Evolutionary conservation across 192 early-diverging fungal genomes (phyloP).

Genomic region (Umbelopsis sp.): DNA sequence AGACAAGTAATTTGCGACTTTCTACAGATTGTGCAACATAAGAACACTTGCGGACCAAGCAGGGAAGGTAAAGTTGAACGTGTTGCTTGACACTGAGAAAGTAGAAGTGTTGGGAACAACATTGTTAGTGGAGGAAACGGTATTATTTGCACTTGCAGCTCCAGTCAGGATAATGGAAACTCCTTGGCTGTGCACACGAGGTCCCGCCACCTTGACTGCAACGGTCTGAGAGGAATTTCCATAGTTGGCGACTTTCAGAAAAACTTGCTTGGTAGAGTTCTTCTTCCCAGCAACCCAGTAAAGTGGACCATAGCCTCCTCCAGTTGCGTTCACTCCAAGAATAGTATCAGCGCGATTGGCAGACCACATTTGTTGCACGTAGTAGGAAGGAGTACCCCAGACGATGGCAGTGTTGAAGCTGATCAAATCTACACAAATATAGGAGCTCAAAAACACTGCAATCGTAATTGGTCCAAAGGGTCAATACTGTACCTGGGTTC

Average conservation of each 20-base stretch:
- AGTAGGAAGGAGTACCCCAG: conserved; percentile 29
- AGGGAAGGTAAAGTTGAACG: conserved; percentile 29
- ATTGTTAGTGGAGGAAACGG: conserved; percentile 17
- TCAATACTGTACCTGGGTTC: conserved; percentile 24
- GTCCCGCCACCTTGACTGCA: conserved; percentile 14
- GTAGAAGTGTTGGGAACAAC: conserved; percentile 6
- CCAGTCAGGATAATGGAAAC: conserved; percentile 18
- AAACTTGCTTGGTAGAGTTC: conserved; percentile 27
- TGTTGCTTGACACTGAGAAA: conserved; percentile 9
- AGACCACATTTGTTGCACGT: conserved; percentile 32
- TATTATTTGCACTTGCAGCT: conserved; percentile 9
- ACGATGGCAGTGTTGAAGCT: conserved; percentile 26
- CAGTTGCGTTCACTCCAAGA: conserved; percentile 28
- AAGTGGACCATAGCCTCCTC: conserved; percentile 27
- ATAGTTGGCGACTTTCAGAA: conserved; percentile 36
- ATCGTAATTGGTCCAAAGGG: background rate
- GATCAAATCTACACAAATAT: conserved; percentile 23
- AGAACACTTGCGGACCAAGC: conserved; percentile 27
- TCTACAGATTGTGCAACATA: conserved; percentile 18
- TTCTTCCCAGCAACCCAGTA: conserved; percentile 38
- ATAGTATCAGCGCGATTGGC: conserved; percentile 20
- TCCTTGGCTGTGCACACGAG: conserved; percentile 24
- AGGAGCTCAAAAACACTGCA: background rate
- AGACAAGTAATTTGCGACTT: no score
- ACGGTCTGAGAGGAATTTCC: conserved; percentile 23